Base-by-base conservation (phyloP, 805 yeast genomes). In the Metschnikowia colocasiae region DNA sequence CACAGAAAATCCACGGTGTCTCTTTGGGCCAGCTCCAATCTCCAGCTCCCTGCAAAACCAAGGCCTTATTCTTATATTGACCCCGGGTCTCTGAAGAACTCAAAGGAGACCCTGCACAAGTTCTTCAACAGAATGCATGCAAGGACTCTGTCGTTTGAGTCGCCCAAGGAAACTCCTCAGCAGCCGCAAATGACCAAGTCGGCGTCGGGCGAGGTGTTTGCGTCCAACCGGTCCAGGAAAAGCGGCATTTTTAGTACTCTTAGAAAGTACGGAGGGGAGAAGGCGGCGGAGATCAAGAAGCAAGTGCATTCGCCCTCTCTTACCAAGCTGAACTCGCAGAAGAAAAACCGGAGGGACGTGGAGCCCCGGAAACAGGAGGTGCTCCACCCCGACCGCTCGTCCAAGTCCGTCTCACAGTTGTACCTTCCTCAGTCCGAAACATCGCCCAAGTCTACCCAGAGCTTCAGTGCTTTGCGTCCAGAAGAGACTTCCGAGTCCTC, bases 41-140 rank as follows among this genome's bases (percentile, higher is more conserved):
- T 52, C 12, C 56, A 67, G 2, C 53, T 54, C 4, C 30, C 63
- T 2, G 29, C 59, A 4, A 67, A 58, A 20, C 74, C 60, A 27
- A 48, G 75, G 15, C 76, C 76, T 1, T 65, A 59, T 48, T 70
- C 75, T 3, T 71, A 69, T 46, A 54, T 69, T 5, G 74, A 69
- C 23, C 67, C 71, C 2, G 50, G 60, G 6, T 47, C 56, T 5
- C 42, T 48, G 15, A 65, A 65, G 46, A 20, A 50, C 6, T 10
- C 43, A 3, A 61, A 62, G 30, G 62, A 61, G n/a, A 48, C 46
- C 30, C 47, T 59, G 44, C 67, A 67, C 32, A 76, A 77, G 23
- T 73, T 84, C 44, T 83, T 84, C 66, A 40, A 40, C 13, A 71
- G 85, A 53, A 76, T 82, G 51, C 88, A 83, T 56, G 74, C 78